Percentiles rank a stretch among this genome's conserved stretches.
These are phyloP conservation scores for Digitaria exilis DNA, from an alignment of 202 grass and related monocot species.

Conservation along the genomic window DNA sequence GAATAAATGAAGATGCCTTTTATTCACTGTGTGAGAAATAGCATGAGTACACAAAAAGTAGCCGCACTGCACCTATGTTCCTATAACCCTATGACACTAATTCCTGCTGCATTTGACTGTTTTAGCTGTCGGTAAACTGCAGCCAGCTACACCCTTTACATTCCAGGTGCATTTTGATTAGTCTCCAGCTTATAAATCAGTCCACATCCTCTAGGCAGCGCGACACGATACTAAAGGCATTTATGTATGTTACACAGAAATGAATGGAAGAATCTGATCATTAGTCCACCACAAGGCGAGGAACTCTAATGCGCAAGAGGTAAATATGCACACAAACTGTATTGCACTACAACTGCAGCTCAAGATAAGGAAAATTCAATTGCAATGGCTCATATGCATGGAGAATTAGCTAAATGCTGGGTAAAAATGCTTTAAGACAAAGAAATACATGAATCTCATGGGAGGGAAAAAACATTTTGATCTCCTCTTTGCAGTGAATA, in stretches of 20 bases:
- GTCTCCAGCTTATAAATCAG: neutral
- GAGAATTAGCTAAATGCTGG: neutral
- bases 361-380: neutral
- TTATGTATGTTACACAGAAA: neutral
- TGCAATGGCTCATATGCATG: neutral
- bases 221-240: neutral
- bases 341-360: neutral
- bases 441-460: neutral
- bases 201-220: neutral
- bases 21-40: neutral
- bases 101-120: neutral
- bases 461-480: neutral
- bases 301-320: neutral
- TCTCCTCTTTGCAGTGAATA: neutral
- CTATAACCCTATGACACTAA: neutral
- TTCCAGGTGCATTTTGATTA: neutral
- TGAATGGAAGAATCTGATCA: neutral
- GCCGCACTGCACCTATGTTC: neutral
- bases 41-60: slow-evolving; percentile 26
- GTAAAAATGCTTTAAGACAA: neutral
- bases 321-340: neutral
- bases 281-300: neutral
- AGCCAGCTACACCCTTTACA: neutral
- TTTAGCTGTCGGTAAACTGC: neutral
- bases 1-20: neutral